Evolutionary conservation across 1,139 yeast species (phyloP).

Genomic region (Lodderomyces orthopsilosis): DNA sequence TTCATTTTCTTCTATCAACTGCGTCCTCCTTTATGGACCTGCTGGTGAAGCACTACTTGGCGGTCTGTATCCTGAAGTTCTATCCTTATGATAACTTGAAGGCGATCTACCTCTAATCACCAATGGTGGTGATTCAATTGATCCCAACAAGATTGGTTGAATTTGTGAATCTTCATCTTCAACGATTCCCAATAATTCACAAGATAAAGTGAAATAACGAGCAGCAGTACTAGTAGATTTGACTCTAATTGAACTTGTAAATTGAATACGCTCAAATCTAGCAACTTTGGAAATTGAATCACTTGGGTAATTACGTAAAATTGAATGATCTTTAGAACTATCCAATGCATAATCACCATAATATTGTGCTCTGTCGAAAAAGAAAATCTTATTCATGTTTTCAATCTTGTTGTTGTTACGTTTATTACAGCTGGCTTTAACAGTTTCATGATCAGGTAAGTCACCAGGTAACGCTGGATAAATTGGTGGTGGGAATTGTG

Average conservation of each 20-base stretch:
- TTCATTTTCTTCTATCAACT: neutral
- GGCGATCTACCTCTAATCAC: conserved; percentile 70
- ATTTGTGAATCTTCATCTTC: conserved; percentile 40
- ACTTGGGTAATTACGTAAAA: conserved; percentile 44
- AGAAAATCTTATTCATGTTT: conserved; percentile 27
- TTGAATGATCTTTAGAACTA: conserved; percentile 29
- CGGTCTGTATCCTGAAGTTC: conserved; percentile 37
- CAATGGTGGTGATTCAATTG: conserved; percentile 59
- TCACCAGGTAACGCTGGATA: conserved; percentile 59
- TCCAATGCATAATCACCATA: conserved; percentile 31
- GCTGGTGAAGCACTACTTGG: conserved; percentile 11
- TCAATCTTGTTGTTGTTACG: conserved; percentile 33
- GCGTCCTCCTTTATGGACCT: conserved; percentile 3
- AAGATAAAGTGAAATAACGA: conserved; percentile 52
- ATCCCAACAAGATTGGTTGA: conserved; percentile 39
- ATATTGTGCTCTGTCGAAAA: conserved; percentile 42
- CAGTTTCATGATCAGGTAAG: conserved; percentile 56
- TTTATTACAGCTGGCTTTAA: conserved; percentile 60
- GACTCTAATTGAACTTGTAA: conserved; percentile 58
- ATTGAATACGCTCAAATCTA: conserved; percentile 66
- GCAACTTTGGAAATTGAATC: conserved; percentile 59
- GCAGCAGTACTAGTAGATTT: conserved; percentile 45
- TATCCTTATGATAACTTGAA: conserved; percentile 52
- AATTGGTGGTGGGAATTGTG: conserved; percentile 60
- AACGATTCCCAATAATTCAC: conserved; percentile 51